A percentile compares a stretch with the other conserved stretches of the same genome.
These are phyloP conservation scores for Olyra latifolia DNA, from an alignment of 176 grass and related monocot species.

Conservation along the genomic window DNA sequence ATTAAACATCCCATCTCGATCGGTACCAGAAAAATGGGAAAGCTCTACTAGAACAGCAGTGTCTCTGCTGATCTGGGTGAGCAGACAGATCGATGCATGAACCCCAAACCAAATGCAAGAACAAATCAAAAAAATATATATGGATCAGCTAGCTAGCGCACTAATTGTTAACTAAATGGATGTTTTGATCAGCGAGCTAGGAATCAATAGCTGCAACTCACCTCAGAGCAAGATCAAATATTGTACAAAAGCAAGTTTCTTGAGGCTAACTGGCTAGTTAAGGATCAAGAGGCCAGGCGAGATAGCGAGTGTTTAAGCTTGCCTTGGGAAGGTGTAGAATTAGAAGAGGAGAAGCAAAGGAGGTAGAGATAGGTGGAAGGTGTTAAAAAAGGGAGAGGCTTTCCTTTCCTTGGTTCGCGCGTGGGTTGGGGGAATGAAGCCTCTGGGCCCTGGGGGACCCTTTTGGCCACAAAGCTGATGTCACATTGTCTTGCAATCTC, in stretches of 20 bases:
- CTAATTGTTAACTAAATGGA: neutral
- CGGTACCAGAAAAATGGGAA: neutral
- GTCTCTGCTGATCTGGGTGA: too few species aligned
- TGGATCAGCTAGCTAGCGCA: neutral
- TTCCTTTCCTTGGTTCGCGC: constrained; percentile 39
- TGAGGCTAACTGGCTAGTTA: neutral
- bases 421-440: constrained; percentile 51
- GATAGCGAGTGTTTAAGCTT: neutral
- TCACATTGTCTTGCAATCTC: constrained; percentile 19
- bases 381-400: constrained; percentile 19
- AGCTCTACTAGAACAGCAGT: neutral
- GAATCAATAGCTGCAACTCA: constrained; percentile 21
- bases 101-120: neutral
- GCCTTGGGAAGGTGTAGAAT: neutral
- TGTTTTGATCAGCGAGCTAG: neutral
- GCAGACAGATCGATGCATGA: neutral
- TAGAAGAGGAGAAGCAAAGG: constrained; percentile 8
- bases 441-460: constrained; percentile 27
- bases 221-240: constrained; percentile 16
- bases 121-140: neutral
- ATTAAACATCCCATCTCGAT: neutral
- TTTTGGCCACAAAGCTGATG: constrained; percentile 37
- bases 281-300: neutral
- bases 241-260: neutral
- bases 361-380: constrained; percentile 13